Conservation (phyloP, 192 early-diverging fungal genomes). For the Cetraspora pellucida region DNA sequence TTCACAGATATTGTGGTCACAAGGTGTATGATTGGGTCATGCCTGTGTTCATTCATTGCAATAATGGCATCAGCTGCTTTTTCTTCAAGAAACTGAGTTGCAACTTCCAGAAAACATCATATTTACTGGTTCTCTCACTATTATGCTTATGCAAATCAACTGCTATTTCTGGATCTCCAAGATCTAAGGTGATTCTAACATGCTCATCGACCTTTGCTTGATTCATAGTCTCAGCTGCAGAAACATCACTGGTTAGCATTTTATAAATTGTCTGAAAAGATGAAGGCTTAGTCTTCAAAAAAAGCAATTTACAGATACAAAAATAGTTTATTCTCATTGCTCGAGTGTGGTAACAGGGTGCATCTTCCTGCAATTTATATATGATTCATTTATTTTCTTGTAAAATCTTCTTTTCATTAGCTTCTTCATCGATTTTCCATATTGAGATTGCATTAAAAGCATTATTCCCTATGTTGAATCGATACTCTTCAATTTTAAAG, state of each 20-base stretch:
- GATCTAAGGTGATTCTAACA: background rate
- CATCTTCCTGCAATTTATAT: background rate
- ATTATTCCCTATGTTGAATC: background rate
- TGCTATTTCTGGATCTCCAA: background rate
- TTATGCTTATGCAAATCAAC: background rate
- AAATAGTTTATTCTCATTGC: background rate
- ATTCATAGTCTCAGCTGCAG: background rate
- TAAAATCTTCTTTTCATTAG: background rate
- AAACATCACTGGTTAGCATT: background rate
- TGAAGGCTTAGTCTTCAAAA: background rate
- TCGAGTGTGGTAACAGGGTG: background rate
- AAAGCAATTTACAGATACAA: background rate
- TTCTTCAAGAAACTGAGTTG: background rate
- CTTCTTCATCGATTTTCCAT: background rate
- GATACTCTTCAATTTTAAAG: constrained; percentile 2
- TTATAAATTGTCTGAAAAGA: background rate
- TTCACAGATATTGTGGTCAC: background rate
- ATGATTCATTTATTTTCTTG: background rate
- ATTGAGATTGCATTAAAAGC: background rate
- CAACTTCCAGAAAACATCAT: no score
- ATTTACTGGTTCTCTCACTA: background rate
- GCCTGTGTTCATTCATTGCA: background rate
- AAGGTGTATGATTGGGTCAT: background rate
- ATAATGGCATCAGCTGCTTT: background rate
- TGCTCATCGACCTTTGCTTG: background rate